Conservation (phyloP, 2,329 filamentous ascomycete genomes). For the Sclerotiophoma versabilis region DNA sequence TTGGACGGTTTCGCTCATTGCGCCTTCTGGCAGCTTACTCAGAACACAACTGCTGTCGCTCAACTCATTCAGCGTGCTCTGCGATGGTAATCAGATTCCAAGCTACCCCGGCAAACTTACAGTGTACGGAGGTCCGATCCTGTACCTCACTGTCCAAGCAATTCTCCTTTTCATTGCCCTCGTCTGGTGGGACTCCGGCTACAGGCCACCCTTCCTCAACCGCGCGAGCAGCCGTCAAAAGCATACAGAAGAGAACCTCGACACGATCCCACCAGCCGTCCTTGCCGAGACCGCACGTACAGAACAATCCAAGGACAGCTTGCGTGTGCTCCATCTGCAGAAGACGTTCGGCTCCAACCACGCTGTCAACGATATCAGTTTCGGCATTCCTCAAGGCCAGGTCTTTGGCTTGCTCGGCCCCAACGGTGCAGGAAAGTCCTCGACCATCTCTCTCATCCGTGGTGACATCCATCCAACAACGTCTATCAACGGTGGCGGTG, state of each 20-base stretch:
- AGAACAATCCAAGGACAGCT: conserved; percentile 68
- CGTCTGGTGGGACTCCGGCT: conserved; percentile 81
- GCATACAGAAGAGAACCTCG: conserved; percentile 54
- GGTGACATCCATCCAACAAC: conserved; percentile 81
- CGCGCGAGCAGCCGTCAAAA: conserved; percentile 43
- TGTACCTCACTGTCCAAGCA: conserved; percentile 80
- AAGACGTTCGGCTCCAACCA: conserved; percentile 76
- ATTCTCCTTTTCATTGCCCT: conserved; percentile 74
- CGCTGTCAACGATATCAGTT: conserved; percentile 88
- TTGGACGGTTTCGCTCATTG: conserved; percentile 75
- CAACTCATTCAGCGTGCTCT: conserved; percentile 84
- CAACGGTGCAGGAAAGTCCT: conserved; percentile 91
- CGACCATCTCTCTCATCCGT: conserved; percentile 85
- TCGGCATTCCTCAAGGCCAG: conserved; percentile 79
- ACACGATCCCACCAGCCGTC: conserved; percentile 63
- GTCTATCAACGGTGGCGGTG: conserved; percentile 66
- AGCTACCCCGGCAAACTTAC: conserved; percentile 73
- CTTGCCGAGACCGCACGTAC: conserved; percentile 70
- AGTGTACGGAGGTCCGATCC: conserved; percentile 82
- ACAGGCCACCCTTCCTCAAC: conserved; percentile 61
- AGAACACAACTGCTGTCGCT: conserved; percentile 77
- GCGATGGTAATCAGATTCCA: conserved; percentile 67
- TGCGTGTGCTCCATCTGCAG: conserved; percentile 80
- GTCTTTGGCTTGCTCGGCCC: conserved; percentile 90
- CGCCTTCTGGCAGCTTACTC: conserved; percentile 78